Evolutionary conservation across 2,329 filamentous ascomycete genomes (phyloP).

Genomic region (Hysterium pulicare): DNA sequence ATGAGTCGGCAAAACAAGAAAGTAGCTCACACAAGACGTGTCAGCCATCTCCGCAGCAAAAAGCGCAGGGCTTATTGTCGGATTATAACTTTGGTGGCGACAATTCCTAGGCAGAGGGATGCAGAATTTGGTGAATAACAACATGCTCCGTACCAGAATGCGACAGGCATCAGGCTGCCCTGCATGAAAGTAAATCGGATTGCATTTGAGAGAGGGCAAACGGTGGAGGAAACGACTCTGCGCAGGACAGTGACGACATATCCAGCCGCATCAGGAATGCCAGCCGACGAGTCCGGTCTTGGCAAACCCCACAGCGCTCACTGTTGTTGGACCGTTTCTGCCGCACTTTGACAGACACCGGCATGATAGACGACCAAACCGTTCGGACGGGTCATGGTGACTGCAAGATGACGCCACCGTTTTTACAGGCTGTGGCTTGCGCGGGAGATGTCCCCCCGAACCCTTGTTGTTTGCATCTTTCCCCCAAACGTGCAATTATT

Average conservation of each 20-base stretch:
- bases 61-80: too few species aligned
- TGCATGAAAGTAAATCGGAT: slow-evolving; percentile 1
- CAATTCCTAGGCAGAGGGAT: too few species aligned
- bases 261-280: neutral
- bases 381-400: slow-evolving; percentile 1
- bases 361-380: slow-evolving; percentile 4
- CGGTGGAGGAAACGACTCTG: neutral
- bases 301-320: neutral
- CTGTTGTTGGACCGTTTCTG: neutral
- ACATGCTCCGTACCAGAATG: too few species aligned
- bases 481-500: too few species aligned
- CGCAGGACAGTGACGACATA: neutral
- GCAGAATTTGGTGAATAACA: too few species aligned
- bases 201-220: neutral
- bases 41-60: too few species aligned
- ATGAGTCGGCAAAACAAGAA: too few species aligned
- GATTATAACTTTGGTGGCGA: too few species aligned
- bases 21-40: too few species aligned
- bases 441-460: slow-evolving; percentile 3
- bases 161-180: neutral
- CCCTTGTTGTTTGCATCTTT: neutral
- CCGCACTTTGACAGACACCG: slow-evolving; percentile 2
- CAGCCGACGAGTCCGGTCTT: slow-evolving; percentile 1
- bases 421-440: neutral
- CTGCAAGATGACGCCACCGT: slow-evolving; percentile 4